Evolutionary conservation across 768 basidiomycete species (phyloP).

Genomic region (Russula compacta): DNA sequence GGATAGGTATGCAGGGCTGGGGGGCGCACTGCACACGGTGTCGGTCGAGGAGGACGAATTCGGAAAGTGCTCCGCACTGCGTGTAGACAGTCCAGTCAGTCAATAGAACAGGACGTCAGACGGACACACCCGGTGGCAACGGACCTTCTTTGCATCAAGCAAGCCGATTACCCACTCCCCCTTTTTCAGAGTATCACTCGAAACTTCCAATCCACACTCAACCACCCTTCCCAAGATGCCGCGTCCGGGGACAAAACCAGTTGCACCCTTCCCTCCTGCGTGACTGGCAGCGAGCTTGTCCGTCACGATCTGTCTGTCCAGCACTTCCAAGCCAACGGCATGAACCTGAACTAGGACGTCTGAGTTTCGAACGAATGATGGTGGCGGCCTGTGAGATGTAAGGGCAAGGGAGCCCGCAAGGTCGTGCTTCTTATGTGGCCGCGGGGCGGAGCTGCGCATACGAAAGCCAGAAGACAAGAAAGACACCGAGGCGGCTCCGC

Average conservation of each 20-base stretch:
- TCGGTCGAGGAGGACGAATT: constrained; percentile 79
- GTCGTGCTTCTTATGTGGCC: constrained; percentile 4
- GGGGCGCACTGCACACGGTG: constrained; percentile 69
- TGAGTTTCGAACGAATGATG: constrained; percentile 55
- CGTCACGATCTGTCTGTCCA: constrained; percentile 61
- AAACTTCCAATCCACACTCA: constrained; percentile 76
- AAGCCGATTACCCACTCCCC: constrained; percentile 87
- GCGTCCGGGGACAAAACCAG: constrained; percentile 77
- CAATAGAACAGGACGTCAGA: constrained; percentile 15
- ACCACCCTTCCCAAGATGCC: constrained; percentile 80
- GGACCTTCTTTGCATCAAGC: constrained; percentile 70
- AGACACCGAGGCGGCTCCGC: constrained; percentile 31
- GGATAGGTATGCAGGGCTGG: constrained; percentile 32
- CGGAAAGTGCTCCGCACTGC: constrained; percentile 79
- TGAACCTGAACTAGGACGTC: constrained; percentile 82
- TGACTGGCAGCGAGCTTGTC: constrained; percentile 28
- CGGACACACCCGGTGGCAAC: constrained; percentile 4
- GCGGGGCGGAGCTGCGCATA: constrained; percentile 9
- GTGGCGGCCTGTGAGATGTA: constrained; percentile 43
- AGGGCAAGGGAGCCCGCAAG: constrained; percentile 24
- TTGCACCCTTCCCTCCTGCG: constrained; percentile 20
- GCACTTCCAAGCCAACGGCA: constrained; percentile 74
- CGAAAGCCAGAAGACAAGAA: constrained; percentile 3
- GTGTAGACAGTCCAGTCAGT: background rate
- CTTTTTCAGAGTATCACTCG: constrained; percentile 45